Percentiles rank a stretch among this genome's conserved stretches.
phyloP scores from a whole-genome alignment of 176 grass and related monocot genomes.

The Phyllostachys edulis region DNA sequence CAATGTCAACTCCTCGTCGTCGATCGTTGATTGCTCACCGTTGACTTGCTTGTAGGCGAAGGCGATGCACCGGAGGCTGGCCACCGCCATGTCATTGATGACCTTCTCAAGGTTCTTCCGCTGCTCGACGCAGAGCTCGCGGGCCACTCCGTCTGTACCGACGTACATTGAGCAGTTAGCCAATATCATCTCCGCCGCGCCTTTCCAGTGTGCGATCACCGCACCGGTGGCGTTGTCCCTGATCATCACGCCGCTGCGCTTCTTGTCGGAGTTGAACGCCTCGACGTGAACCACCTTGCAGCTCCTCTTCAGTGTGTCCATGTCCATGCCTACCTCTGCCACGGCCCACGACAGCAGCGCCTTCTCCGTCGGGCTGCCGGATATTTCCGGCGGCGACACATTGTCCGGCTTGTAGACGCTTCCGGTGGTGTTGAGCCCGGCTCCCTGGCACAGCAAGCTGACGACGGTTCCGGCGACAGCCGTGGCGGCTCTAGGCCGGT shows the following conservation, averaged over 20 bases:
- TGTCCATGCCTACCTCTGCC: slow-evolving; percentile 54
- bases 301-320: slow-evolving; percentile 27
- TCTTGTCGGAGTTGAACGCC: slow-evolving; percentile 96
- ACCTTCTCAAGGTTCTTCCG: slow-evolving; percentile 47
- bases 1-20: slow-evolving; percentile 52
- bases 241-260: slow-evolving; percentile 67
- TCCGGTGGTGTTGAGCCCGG: slow-evolving; percentile 74
- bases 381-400: slow-evolving; percentile 51
- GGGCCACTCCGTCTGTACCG: slow-evolving; percentile 15
- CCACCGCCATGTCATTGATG: slow-evolving; percentile 58
- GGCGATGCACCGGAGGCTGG: slow-evolving; percentile 71
- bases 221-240: slow-evolving; percentile 28
- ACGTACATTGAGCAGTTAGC: slow-evolving; percentile 47
- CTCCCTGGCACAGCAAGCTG: slow-evolving; percentile 47
- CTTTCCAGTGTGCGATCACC: slow-evolving; percentile 73
- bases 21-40: slow-evolving; percentile 28
- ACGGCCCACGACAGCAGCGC: slow-evolving; percentile 82
- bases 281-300: slow-evolving; percentile 67
- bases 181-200: slow-evolving; percentile 83
- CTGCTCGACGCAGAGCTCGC: slow-evolving; percentile 18
- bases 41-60: slow-evolving; percentile 65
- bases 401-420: slow-evolving; percentile 53
- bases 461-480: not conserved
- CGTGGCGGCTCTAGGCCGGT: not conserved
- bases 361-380: slow-evolving; percentile 91